A percentile compares a stretch with the other conserved stretches of the same genome.
phyloP scores from a whole-genome alignment of 78 protist species.

The Pigoraptor vietnamica region DNA sequence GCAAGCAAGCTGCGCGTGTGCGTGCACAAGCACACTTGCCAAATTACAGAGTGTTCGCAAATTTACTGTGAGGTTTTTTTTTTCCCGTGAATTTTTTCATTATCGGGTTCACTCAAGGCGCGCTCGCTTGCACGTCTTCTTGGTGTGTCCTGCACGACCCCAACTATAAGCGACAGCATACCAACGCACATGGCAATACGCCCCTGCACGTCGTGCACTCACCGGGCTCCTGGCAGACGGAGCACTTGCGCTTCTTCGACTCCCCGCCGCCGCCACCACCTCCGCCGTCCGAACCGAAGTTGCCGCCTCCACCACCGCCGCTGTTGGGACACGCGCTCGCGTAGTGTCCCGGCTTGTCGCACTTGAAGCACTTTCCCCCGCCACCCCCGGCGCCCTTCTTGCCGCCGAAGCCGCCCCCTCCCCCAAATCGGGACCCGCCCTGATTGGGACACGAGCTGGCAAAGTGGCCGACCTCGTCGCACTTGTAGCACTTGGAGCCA shows the following conservation, averaged over 20 bases:
- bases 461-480: neutral
- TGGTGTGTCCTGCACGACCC: neutral
- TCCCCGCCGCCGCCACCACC: neutral
- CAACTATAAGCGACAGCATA: no score
- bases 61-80: no score
- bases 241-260: neutral
- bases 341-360: neutral
- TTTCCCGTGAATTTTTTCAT: no score
- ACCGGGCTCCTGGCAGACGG: neutral
- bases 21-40: no score
- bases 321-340: neutral
- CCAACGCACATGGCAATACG: no score
- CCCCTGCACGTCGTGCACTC: no score
- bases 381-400: neutral
- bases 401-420: neutral
- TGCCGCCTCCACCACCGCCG: neutral
- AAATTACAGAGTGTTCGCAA: no score
- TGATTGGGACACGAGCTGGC: neutral
- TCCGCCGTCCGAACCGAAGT: neutral
- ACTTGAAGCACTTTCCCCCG: neutral
- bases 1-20: no score
- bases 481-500: constrained; percentile 3
- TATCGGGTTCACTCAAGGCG: neutral
- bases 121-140: neutral
- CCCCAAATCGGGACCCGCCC: neutral